Conservation (phyloP, 2,329 filamentous ascomycete genomes). For the Drechslera avenae region DNA sequence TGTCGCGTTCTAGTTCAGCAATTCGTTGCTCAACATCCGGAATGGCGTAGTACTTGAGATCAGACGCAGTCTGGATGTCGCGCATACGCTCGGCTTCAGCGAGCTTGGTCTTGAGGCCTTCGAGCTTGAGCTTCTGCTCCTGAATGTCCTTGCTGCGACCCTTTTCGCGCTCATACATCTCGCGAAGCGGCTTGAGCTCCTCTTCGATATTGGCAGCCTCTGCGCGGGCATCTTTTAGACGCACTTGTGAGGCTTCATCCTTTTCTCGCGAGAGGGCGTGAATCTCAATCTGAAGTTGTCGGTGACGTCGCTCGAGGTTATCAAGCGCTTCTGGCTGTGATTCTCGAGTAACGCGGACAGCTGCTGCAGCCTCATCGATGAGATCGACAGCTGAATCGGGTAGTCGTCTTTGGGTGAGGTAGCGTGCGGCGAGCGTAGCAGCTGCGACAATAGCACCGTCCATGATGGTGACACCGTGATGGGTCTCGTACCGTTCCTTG, state of each 20-base stretch:
- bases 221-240: constrained; percentile 80
- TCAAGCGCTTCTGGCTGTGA: constrained; percentile 96
- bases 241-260: constrained; percentile 86
- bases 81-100: constrained; percentile 90
- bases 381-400: constrained; percentile 97
- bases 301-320: constrained; percentile 85
- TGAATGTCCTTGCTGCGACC: constrained; percentile 89
- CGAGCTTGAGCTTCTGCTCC: constrained; percentile 92
- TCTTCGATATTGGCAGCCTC: constrained; percentile 95
- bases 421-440: constrained; percentile 89
- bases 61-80: constrained; percentile 85
- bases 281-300: constrained; percentile 96
- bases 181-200: constrained; percentile 85
- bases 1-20: constrained; percentile 78
- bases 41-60: constrained; percentile 96
- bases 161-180: constrained; percentile 96
- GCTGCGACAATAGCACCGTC: constrained; percentile 91
- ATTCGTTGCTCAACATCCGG: constrained; percentile 87
- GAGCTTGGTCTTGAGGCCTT: constrained; percentile 86
- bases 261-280: constrained; percentile 93
- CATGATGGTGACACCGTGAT: constrained; percentile 95
- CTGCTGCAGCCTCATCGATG: constrained; percentile 93
- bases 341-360: constrained; percentile 93
- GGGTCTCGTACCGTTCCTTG: constrained; percentile 97
- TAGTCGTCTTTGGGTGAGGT: constrained; percentile 86